A percentile compares a stretch with the other conserved stretches of the same genome.
These are phyloP conservation scores for Conidiobolus incongruus DNA, from an alignment of 371 early-diverging fungal genomes.

Conservation along the genomic window DNA sequence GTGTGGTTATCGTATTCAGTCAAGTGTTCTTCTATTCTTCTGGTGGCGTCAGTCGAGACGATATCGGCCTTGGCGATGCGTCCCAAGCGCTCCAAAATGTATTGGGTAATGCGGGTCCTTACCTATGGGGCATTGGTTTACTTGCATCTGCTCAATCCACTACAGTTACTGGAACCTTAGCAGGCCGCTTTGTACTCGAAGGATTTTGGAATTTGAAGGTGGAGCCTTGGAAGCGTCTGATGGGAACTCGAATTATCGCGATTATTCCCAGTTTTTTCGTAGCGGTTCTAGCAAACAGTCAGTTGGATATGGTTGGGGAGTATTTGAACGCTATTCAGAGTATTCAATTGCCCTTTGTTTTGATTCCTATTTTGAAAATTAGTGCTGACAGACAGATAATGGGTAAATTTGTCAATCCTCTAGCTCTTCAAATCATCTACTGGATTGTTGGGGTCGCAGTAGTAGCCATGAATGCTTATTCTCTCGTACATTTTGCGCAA, in stretches of 20 bases:
- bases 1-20: constrained; percentile 44
- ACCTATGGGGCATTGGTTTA: constrained; percentile 40
- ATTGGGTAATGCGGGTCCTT: constrained; percentile 27
- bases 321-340: constrained; percentile 42
- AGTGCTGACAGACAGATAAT: constrained; percentile 8
- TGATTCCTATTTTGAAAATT: constrained; percentile 40
- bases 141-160: constrained; percentile 40
- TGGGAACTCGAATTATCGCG: constrained; percentile 34
- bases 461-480: too few species aligned
- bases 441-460: too few species aligned
- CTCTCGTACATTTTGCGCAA: too few species aligned
- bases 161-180: constrained; percentile 50
- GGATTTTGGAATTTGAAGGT: constrained; percentile 33
- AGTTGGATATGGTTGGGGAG: constrained; percentile 40
- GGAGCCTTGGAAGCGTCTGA: constrained; percentile 41
- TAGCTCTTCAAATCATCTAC: too few species aligned
- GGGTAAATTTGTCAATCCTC: too few species aligned
- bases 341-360: constrained; percentile 40
- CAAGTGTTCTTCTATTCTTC: constrained; percentile 26
- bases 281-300: constrained; percentile 28
- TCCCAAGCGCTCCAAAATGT: constrained; percentile 23
- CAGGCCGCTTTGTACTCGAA: constrained; percentile 50
- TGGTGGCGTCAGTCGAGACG: constrained; percentile 9
- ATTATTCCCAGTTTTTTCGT: constrained; percentile 42
- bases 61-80: constrained; percentile 27